Percentiles rank a stretch among this genome's conserved stretches.
These are phyloP conservation scores for Mercurialis annua DNA, from an alignment of 345 rosid species.

Conservation along the genomic window DNA sequence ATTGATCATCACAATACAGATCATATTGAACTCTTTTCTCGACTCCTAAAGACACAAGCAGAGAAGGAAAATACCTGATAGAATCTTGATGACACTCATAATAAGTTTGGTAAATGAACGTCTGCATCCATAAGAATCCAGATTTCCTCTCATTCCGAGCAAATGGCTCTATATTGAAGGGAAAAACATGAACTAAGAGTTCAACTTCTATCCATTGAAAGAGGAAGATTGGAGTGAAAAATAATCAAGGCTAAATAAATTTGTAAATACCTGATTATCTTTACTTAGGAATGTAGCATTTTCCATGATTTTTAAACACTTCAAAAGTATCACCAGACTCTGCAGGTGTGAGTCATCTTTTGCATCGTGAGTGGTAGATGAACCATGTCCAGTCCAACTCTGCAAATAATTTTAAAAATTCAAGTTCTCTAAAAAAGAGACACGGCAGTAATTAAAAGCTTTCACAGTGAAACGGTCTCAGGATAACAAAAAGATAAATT, in stretches of 20 bases:
- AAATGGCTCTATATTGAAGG: conserved; percentile 59
- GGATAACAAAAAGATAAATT: neutral
- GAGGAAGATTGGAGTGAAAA: conserved; percentile 5
- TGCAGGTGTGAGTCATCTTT: conserved; percentile 42
- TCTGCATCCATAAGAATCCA: conserved; percentile 36
- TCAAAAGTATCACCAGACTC: conserved; percentile 55
- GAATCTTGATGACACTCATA: conserved; percentile 58
- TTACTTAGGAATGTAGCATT: conserved; percentile 87
- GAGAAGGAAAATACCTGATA: conserved; percentile 56
- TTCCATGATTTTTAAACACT: conserved; percentile 94
- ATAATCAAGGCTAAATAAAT: conserved; percentile 11
- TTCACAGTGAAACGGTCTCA: neutral
- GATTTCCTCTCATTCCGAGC: conserved; percentile 63
- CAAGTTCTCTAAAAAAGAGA: conserved; percentile 7
- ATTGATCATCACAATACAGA: conserved; percentile 25
- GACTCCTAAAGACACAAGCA: neutral
- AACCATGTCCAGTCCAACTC: conserved; percentile 39
- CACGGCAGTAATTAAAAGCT: neutral
- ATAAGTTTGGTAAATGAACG: conserved; percentile 55
- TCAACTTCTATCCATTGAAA: neutral
- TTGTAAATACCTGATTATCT: conserved; percentile 70
- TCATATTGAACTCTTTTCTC: neutral
- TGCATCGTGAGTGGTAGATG: conserved; percentile 35
- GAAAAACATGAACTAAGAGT: conserved; percentile 6
- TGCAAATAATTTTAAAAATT: conserved; percentile 28